phyloP scores from a whole-genome alignment of 164 flowering plant species.

The Piper betle region DNA sequence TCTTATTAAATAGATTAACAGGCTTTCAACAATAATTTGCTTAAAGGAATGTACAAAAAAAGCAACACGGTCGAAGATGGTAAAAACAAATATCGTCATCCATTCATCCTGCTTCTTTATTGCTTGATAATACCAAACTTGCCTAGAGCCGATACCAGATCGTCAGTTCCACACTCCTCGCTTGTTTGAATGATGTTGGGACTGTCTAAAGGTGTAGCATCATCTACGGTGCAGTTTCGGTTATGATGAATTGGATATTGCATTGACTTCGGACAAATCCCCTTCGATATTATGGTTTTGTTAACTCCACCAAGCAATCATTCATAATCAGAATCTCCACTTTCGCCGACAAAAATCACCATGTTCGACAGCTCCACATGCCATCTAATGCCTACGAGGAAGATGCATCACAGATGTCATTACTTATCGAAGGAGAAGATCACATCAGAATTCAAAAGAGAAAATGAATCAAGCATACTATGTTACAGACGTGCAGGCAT shows the following conservation, averaged over 20 bases:
- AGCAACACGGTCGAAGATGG: too few species aligned
- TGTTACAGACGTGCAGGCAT: neutral
- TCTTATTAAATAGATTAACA: too few species aligned
- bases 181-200: slow-evolving; percentile 52
- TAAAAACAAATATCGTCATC: too few species aligned
- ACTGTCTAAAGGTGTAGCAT: slow-evolving; percentile 59
- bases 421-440: neutral
- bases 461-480: too few species aligned
- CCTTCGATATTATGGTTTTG: slow-evolving; percentile 64
- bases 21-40: too few species aligned
- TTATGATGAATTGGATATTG: slow-evolving; percentile 38
- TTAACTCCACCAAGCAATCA: slow-evolving; percentile 79
- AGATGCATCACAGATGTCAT: neutral
- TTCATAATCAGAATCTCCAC: slow-evolving; percentile 91
- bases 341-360: slow-evolving; percentile 81
- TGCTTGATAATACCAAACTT: slow-evolving; percentile 30
- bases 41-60: too few species aligned
- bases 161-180: slow-evolving; percentile 22
- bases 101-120: slow-evolving; percentile 8
- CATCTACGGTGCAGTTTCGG: slow-evolving; percentile 64
- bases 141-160: slow-evolving; percentile 32
- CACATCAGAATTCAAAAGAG: neutral
- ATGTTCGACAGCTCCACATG: slow-evolving; percentile 63
- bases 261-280: slow-evolving; percentile 31
- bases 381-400: slow-evolving; percentile 77